Conservation (phyloP, 176 grass and related monocot genomes). For the Hsuehochloa calcarea region DNA sequence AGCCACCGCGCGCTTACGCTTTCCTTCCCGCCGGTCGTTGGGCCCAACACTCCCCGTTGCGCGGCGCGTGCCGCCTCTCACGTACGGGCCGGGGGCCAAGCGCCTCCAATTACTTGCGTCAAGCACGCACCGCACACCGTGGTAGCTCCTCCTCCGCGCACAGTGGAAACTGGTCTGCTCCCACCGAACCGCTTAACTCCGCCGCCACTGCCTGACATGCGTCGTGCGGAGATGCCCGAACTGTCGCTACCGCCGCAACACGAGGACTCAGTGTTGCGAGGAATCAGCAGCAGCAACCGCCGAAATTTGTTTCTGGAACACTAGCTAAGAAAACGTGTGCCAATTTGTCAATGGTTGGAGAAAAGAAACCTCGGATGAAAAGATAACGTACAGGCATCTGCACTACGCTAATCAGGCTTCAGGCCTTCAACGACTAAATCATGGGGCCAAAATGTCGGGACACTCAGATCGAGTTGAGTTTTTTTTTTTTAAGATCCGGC, state of each 20-base stretch:
- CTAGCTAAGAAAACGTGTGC: background rate
- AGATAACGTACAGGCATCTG: too few species aligned
- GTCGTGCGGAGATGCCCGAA: background rate
- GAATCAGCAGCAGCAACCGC: too few species aligned
- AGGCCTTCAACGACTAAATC: background rate
- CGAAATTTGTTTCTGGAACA: background rate
- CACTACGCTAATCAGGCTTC: background rate
- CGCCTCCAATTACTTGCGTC: background rate
- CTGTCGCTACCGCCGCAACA: background rate
- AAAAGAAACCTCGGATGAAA: background rate
- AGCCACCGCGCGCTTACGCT: background rate
- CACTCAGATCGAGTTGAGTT: background rate
- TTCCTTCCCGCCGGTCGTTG: background rate
- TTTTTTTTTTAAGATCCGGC: too few species aligned
- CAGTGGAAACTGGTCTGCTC: background rate
- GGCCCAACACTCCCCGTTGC: background rate
- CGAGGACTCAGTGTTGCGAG: too few species aligned
- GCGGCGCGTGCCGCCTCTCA: background rate
- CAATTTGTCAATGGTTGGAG: background rate
- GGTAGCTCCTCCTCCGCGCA: too few species aligned
- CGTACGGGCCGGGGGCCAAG: background rate
- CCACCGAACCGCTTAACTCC: too few species aligned
- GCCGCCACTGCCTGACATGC: too few species aligned
- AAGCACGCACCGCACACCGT: too few species aligned
- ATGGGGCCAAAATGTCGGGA: background rate